phyloP scores from a whole-genome alignment of 108 stramenopile genomes.

The Cyclotella cryptica region DNA sequence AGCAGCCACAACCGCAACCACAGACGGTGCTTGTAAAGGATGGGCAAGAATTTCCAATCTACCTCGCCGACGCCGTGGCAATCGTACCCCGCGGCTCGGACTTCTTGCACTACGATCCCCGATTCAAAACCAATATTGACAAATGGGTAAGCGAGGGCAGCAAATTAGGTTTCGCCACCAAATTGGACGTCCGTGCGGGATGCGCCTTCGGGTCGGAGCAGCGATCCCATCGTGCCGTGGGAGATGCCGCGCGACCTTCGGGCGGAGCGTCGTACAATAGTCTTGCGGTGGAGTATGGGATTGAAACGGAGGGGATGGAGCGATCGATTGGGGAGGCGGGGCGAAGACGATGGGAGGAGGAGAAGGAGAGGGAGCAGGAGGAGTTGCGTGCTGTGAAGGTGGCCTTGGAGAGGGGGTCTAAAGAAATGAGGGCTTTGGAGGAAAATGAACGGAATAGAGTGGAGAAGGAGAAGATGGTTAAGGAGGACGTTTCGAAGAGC shows the following conservation, averaged over 20 bases:
- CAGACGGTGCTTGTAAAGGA: slow-evolving; percentile 35
- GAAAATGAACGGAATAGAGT: background rate
- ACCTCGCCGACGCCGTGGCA: slow-evolving; percentile 25
- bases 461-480: background rate
- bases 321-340: background rate
- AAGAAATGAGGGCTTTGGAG: slow-evolving; percentile 13
- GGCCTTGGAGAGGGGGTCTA: background rate
- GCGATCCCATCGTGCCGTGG: background rate
- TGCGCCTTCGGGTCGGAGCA: background rate
- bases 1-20: background rate
- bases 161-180: slow-evolving; percentile 45
- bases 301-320: background rate
- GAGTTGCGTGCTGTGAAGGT: background rate
- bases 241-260: slow-evolving; percentile 21
- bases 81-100: slow-evolving; percentile 39
- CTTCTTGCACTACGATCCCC: slow-evolving; percentile 41
- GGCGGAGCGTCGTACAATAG: slow-evolving; percentile 2
- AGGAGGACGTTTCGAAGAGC: background rate
- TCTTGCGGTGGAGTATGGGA: background rate
- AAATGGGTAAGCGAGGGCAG: slow-evolving; percentile 43
- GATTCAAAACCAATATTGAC: slow-evolving; percentile 23
- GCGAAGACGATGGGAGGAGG: background rate
- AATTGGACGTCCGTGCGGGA: slow-evolving; percentile 41
- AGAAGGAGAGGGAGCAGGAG: background rate
- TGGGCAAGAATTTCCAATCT: slow-evolving; percentile 26